Base-by-base conservation (phyloP, 805 yeast genomes). In the Grigorovia jiainica region DNA sequence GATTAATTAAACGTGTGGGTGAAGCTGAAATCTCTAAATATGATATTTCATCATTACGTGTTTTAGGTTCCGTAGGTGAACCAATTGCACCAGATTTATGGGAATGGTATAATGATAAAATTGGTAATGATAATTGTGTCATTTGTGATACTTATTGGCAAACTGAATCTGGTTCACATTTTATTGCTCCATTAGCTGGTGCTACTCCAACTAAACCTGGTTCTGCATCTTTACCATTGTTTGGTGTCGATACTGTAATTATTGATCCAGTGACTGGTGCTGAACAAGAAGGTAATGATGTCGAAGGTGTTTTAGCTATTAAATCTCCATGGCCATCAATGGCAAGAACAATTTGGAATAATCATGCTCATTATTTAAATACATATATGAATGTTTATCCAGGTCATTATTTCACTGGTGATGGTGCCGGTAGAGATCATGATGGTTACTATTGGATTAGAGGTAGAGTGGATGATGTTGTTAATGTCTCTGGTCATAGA, bases 401-500 rank as follows among this genome's bases (percentile, higher is more conserved):
- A 45, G 94, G 95, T 45, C 78, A 75, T 68, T 92, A 87, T 70
- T 92, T 92, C 73, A 84, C 97, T 10, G 98, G 98, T 56, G 98
- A 90, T 63, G 97, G 97, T 68, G 97, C 97, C 42, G 97, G 95
- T 35, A 79, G 97, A 62, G 98, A 92, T 64, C 77, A 77, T 48
- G 97, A 92, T 59, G 97, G 97, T 39, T 92, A 80, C 73, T 86
- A 79, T 71, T 92, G 97, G 96, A 90, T 92, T 63, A 77, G 90
- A 65, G 98, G 98, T 57, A 82, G 98, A 66, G 97, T 92, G 49
- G 97, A 92, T 64, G 98, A 92, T 58, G 97, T 92, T 45, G 98
- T 90, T 52, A 92, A 92, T 60, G 97, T 92, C 32, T 82, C 95
- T 41, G 98, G 98, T 52, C 98, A 92, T 68, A 81, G 98, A 66